Evolutionary conservation across 2,329 filamentous ascomycete species (phyloP), one percentile per base, ranked within the genome.

Genomic region (Hypoxylon sp.): DNA sequence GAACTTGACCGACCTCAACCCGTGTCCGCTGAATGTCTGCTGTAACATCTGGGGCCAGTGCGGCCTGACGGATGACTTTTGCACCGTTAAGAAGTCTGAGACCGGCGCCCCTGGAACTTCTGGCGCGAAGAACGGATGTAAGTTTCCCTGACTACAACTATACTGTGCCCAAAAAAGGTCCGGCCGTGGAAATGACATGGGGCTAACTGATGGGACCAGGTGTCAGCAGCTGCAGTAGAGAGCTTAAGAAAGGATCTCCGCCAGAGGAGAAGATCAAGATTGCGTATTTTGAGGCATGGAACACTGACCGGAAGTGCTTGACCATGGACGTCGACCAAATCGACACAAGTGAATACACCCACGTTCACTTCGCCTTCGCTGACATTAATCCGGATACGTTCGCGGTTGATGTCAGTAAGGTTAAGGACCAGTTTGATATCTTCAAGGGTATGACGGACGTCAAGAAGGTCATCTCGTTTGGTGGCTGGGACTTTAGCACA

Each of bases 401-500:
- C 31, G 18, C 10, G 10, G 35, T 55, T 4, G 38, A 55, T 23
- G 20, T 58, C 15, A 58, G 50, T 15, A 35, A 26, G 21, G 41
- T 31, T 20, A 2, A 55, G 73, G 38, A 51, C 9, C 55, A 65
- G 45, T 69, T 63, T 37, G 23, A 61, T 17, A 20, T 33, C 15
- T 68, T 67, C 47, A 64, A 60, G 41, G 23, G 11, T 4, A 56
- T 64, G 27, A 48, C 47, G 29, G 20, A 18, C 20, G 11, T 23
- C 11, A 77, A 78, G 53, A 64, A 60, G 6, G 75, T 80, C 29
- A 21, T 80, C 1, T 74, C 74, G 0, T 72, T 81, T 55, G 78
- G 78, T n/a, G 78, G 78, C 10, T 80, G 78, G 78, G 67, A 52
- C 0, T 77, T 75, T 55, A 75, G 70, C 0, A 79, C 77, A 0